Evolutionary conservation across 805 yeast genomes (phyloP), one percentile per base, ranked within the genome.

Genomic region (Candida mattraensis): DNA sequence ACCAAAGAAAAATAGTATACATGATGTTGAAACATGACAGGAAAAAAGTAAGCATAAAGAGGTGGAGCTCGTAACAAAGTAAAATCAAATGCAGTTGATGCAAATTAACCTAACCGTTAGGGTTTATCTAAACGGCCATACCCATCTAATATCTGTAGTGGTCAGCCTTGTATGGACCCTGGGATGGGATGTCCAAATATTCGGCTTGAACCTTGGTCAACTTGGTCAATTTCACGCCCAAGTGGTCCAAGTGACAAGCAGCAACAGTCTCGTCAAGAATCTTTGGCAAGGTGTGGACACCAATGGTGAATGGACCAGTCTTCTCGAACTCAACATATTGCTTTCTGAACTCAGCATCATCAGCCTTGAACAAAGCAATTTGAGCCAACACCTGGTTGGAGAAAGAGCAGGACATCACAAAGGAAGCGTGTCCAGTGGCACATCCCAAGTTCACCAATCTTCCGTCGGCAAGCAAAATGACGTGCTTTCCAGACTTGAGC

Each of bases 371-470:
- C 66, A 89, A 75, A 60, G 97, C 98, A 62, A 89, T 91, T 77
- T 91, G 99, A 58, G 99, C 99, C 66, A 91, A 78, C 50, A 91
- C 98, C 78, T 91, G 99, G 86, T 91, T 91, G 59, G 97, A 87
- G 95, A 91, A 91, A 38, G 98, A 93, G 76, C 98, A 93, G 48
- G 97, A 88, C 99, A 91, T 91, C 63, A 91, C 99, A 66, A 91
- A 91, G 26, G 97, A 87, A 34, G 98, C 85, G 80, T 91, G 99
- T 66, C 99, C 99, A 61, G 98, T 91, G 66, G 98, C 99, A 77
- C 98, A 93, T 61, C 99, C 99, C 66, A 91, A 79, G 88, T 91
- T 91, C 66, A 91, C 98, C 62, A 91, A 83, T 78, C 99, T 88
- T 75, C 99, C 99, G 72, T 89, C 96, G 53, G 99, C 99, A 61